Evolutionary conservation across 2,329 filamentous ascomycete genomes (phyloP).

Genomic region (Rutstroemia sp.): DNA sequence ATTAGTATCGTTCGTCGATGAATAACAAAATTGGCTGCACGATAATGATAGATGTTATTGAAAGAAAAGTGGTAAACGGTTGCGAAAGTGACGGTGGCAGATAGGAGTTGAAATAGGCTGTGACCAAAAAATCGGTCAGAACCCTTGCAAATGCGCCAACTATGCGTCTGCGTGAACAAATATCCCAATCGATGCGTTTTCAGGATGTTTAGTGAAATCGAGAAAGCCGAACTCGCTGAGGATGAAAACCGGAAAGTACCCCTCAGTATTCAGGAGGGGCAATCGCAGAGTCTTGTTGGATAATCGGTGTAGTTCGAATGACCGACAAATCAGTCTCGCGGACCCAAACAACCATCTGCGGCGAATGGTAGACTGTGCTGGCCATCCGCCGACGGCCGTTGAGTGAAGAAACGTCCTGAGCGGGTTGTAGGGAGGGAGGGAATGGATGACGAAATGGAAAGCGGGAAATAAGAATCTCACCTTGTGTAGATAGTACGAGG

Average conservation of each 20-base stretch:
- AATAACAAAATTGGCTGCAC: too few relatives aligned
- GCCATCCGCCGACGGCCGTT: not conserved
- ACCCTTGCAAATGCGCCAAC: slow-evolving; percentile 6
- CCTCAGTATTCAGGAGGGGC: slow-evolving; percentile 24
- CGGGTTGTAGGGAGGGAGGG: slow-evolving; percentile 4
- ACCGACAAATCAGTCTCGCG: not conserved
- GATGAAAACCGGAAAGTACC: slow-evolving; percentile 14
- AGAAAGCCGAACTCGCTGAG: not conserved
- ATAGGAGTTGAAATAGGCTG: not conserved
- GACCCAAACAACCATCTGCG: not conserved
- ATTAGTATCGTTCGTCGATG: not conserved
- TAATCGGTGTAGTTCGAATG: not conserved
- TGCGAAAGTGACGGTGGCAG: not conserved
- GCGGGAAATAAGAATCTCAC: slow-evolving; percentile 5
- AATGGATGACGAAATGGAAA: slow-evolving; percentile 2
- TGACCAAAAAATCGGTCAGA: slow-evolving; percentile 1
- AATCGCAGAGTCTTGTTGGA: slow-evolving; percentile 13
- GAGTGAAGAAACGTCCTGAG: not conserved
- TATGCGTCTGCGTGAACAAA: not conserved
- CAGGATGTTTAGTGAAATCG: not conserved
- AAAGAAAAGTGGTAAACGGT: not conserved
- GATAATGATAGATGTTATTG: not conserved
- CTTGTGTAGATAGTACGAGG: not conserved
- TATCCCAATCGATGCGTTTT: slow-evolving; percentile 1
- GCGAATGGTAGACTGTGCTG: not conserved